Evolutionary conservation across 2,329 filamentous ascomycete genomes (phyloP).

Genomic region (Arthrobotrys musiformis): DNA sequence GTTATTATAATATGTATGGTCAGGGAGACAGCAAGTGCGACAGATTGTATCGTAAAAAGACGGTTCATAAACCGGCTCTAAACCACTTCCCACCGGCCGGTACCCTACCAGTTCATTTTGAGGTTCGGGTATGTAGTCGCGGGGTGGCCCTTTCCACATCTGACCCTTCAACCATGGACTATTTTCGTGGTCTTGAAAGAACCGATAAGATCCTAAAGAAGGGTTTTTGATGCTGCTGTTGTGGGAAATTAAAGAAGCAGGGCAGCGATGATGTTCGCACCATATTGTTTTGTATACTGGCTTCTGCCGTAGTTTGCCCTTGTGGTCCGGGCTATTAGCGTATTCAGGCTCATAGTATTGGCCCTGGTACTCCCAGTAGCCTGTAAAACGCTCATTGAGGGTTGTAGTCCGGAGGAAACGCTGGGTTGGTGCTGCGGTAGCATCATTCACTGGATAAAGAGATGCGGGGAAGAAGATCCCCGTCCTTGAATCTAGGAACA

Average conservation of each 20-base stretch:
- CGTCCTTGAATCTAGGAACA: slow-evolving; percentile 21
- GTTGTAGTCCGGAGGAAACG: background rate
- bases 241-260: background rate
- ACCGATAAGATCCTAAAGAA: background rate
- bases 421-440: background rate
- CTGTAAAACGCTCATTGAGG: background rate
- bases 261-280: slow-evolving; percentile 42
- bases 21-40: background rate
- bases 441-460: background rate
- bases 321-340: background rate
- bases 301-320: background rate
- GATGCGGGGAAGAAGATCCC: slow-evolving; percentile 31
- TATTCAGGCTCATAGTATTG: background rate
- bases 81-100: background rate
- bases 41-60: slow-evolving; percentile 16
- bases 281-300: slow-evolving; percentile 20
- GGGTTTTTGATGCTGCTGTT: background rate
- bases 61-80: background rate
- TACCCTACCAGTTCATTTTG: background rate
- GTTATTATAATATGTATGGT: background rate
- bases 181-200: background rate
- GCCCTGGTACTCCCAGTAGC: background rate
- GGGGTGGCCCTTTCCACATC: background rate
- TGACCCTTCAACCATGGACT: background rate
- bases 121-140: background rate